A percentile compares a stretch with the other conserved stretches of the same genome.
Evolutionary conservation across 2,329 filamentous ascomycete genomes (phyloP).

Genomic region (Venturia effusa): DNA sequence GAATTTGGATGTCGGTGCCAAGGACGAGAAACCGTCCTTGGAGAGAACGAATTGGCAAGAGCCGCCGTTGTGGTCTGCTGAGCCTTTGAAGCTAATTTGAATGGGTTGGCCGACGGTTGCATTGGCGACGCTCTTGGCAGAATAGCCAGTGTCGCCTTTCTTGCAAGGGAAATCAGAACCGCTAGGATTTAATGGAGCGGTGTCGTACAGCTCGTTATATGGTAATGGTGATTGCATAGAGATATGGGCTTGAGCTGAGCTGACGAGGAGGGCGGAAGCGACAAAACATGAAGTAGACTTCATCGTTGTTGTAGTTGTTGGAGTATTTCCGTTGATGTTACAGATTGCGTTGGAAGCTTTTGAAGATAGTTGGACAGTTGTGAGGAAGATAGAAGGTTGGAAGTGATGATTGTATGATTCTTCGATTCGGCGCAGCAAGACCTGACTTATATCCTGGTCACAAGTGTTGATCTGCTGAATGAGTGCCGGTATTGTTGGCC

Average conservation of each 20-base stretch:
- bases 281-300: neutral
- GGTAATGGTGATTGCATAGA: conserved; percentile 6
- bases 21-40: conserved; percentile 48
- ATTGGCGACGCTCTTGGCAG: neutral
- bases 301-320: neutral
- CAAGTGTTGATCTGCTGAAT: neutral
- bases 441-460: neutral
- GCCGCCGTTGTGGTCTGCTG: conserved; percentile 80
- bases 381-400: neutral
- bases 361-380: neutral
- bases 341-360: neutral
- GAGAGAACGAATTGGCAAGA: conserved; percentile 86
- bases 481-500: neutral
- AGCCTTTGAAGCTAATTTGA: conserved; percentile 45
- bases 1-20: conserved; percentile 54
- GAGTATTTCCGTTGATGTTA: neutral
- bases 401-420: neutral
- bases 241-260: conserved; percentile 6
- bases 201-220: conserved; percentile 2
- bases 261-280: neutral
- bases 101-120: conserved; percentile 4
- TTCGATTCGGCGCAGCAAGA: neutral
- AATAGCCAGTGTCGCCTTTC: neutral
- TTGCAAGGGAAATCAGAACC: conserved; percentile 12
- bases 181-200: neutral